Evolutionary conservation across 345 rosid species (phyloP).

Genomic region (Eucalyptus pauciflora): DNA sequence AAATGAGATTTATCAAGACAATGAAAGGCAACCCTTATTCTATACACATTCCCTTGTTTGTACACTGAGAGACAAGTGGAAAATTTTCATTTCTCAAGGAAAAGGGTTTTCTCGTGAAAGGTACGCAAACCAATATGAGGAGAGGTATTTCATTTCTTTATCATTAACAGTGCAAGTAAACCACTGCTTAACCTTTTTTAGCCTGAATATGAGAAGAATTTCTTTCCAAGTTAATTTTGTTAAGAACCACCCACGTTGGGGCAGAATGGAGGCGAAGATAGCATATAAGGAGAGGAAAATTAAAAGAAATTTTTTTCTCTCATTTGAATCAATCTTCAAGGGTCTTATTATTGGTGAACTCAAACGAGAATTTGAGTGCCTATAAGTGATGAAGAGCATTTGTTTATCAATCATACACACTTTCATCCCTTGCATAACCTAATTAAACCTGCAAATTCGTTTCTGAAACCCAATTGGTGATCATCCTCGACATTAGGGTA

Average conservation of each 20-base stretch:
- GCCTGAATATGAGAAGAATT: background rate
- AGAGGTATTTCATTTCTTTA: no score
- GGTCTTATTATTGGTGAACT: background rate
- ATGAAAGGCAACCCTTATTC: background rate
- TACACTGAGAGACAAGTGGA: background rate
- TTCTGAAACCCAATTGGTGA: no score
- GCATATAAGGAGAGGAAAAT: background rate
- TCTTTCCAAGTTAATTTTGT: no score
- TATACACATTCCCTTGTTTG: no score
- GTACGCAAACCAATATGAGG: background rate
- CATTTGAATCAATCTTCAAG: background rate
- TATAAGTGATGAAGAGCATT: background rate
- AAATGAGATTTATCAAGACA: background rate
- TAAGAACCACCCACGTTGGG: background rate
- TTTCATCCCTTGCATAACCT: background rate
- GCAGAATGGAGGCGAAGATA: background rate
- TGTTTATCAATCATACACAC: no score
- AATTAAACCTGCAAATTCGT: background rate
- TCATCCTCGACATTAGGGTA: background rate
- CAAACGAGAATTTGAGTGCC: background rate
- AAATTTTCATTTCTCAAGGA: no score
- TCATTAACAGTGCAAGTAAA: no score
- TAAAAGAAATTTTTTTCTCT: no score
- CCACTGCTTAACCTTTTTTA: background rate
- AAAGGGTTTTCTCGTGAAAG: background rate